Evolutionary conservation across 768 basidiomycete genomes (phyloP), one percentile per base, ranked within the genome.

Genomic region (Pulveroboletus sp.): DNA sequence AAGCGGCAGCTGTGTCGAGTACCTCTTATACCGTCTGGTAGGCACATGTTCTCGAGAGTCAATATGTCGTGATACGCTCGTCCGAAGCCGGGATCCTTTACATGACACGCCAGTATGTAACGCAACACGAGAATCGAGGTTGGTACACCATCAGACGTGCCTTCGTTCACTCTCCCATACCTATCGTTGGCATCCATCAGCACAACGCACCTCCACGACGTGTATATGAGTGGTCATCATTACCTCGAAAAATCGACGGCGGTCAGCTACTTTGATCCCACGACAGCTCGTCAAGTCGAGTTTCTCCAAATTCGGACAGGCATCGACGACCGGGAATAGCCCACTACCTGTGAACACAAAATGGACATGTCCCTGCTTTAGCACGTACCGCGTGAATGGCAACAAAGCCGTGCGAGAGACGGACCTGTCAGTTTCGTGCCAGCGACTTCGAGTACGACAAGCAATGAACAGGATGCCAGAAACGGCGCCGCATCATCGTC

Each of bases 241-340:
- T 33, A 59, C 84, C 71, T 86, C 82, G 57, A 88, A 88, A 57
- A 88, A 82, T 7, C 75, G 75, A 13, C 86, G 73, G 24, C 85
- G 69, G 53, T 85, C 82, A 1, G 71, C 71, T 5, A 86, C 73
- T 6, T 59, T 70, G 46, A 88, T 73, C 5, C 85, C 78, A 45
- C 85, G 74, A 53, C 85, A 88, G 51, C 83, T 80, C 4, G 82
- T 86, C 39, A 88, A 66, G 58, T 86, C 79, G 13, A 87, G 60
- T n/a, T 69, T 76, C 49, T 71, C 65, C 27, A 88, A 68, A 27
- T 66, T 69, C 3, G 69, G 54, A 55, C 86, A 88, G 0, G 71
- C 73, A 55, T 86, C 79, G 28, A 88, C 69, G 33, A 88, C 75
- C 3, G 64, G 54, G 55, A 80, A 80, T 18, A 87, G 59, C 8